Evolutionary conservation across 2,329 filamentous ascomycete species (phyloP).

Genomic region (Cyphellophora attinorum): DNA sequence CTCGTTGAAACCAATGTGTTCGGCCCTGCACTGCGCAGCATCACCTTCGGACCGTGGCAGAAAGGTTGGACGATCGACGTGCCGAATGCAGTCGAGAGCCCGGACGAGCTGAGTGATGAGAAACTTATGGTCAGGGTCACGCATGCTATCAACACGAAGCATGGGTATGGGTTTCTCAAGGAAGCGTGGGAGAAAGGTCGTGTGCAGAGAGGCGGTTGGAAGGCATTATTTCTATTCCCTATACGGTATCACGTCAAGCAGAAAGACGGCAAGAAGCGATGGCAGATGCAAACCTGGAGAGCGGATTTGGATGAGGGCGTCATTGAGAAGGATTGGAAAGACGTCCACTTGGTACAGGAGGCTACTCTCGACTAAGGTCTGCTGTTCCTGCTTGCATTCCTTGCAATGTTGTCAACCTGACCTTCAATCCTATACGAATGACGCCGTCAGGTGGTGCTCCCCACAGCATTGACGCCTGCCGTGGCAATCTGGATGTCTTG

Average conservation of each 20-base stretch:
- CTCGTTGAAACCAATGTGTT: slow-evolving; percentile 2
- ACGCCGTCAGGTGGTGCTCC: neutral
- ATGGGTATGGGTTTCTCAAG: slow-evolving; percentile 3
- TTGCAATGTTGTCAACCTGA: too few species aligned
- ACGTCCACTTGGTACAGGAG: slow-evolving; percentile 9
- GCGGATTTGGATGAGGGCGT: slow-evolving; percentile 8
- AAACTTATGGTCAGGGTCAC: slow-evolving; percentile 5
- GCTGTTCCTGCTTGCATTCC: too few species aligned
- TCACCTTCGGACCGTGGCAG: slow-evolving; percentile 7
- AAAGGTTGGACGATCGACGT: slow-evolving; percentile 9
- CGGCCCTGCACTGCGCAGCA: slow-evolving; percentile 2
- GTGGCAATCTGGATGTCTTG: slow-evolving; percentile 9
- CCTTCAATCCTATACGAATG: neutral
- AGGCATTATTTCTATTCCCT: neutral
- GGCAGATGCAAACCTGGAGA: slow-evolving; percentile 5
- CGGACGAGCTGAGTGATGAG: slow-evolving; percentile 6
- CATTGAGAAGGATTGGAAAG: slow-evolving; percentile 9
- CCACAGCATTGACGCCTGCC: slow-evolving; percentile 1
- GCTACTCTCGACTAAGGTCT: slow-evolving; percentile 9
- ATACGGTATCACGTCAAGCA: neutral
- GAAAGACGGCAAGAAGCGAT: too few species aligned
- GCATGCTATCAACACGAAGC: slow-evolving; percentile 4
- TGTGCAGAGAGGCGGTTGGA: neutral
- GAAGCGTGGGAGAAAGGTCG: slow-evolving; percentile 1
- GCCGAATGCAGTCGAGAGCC: neutral